Evolutionary conservation across 208 protist genomes (phyloP).

Genomic region (Acanthamoeba royreba): DNA sequence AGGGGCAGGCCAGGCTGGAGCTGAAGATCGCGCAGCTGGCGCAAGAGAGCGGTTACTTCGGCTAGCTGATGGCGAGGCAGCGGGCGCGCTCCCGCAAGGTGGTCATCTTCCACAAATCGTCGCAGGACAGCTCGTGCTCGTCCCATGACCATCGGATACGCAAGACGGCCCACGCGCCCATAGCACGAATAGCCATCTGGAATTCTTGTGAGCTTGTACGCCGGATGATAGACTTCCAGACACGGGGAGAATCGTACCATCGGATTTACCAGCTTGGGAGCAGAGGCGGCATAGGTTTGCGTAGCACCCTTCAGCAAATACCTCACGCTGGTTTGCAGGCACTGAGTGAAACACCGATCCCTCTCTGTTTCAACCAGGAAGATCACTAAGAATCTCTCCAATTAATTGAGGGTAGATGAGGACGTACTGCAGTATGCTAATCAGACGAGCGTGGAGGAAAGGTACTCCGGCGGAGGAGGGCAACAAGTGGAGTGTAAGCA

Average conservation of each 20-base stretch:
- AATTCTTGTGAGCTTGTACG: neutral
- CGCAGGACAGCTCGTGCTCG: neutral
- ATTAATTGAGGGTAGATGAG: neutral
- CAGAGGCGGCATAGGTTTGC: slow-evolving; percentile 1
- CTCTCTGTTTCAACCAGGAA: neutral
- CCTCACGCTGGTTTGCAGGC: neutral
- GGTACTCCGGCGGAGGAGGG: neutral
- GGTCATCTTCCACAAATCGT: slow-evolving; percentile 32
- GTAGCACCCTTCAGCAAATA: slow-evolving; percentile 30
- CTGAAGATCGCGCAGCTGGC: neutral
- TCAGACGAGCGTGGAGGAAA: neutral
- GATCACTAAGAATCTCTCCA: neutral
- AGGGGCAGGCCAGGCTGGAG: neutral
- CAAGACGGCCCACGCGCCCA: neutral
- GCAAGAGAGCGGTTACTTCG: neutral
- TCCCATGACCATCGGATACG: slow-evolving; percentile 24
- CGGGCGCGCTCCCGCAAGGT: neutral
- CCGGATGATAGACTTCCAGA: neutral
- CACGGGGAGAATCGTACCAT: neutral
- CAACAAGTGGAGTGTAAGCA: neutral
- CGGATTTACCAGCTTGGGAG: neutral
- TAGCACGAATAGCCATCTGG: slow-evolving; percentile 26
- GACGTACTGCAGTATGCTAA: neutral
- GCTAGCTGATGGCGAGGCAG: slow-evolving; percentile 35
- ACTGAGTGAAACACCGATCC: slow-evolving; percentile 25